A percentile compares a stretch with the other conserved stretches of the same genome.
These are phyloP conservation scores for Spiromastix sp. DNA, from an alignment of 2,329 filamentous ascomycete genomes.

Conservation along the genomic window DNA sequence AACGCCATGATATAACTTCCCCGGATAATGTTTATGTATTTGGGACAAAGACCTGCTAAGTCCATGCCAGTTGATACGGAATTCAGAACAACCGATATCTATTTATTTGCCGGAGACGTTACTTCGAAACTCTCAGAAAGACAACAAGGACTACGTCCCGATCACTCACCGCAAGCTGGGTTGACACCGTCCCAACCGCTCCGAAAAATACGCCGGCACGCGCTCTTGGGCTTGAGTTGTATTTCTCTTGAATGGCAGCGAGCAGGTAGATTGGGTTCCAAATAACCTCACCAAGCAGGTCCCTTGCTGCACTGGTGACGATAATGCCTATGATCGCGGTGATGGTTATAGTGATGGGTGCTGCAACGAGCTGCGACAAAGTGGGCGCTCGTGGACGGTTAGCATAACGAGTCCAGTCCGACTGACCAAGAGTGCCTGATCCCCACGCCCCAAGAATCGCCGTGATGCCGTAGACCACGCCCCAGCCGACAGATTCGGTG, in stretches of 20 bases:
- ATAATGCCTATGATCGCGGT: constrained; percentile 29
- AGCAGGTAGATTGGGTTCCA: constrained; percentile 33
- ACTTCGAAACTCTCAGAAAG: constrained; percentile 5
- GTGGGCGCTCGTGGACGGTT: constrained; percentile 17
- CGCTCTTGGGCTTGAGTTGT: constrained; percentile 17
- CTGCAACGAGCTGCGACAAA: constrained; percentile 18
- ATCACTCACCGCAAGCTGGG: constrained; percentile 24
- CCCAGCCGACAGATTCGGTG: constrained; percentile 12
- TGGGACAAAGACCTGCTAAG: constrained; percentile 41
- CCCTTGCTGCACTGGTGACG: constrained; percentile 24
- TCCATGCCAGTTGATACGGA: constrained; percentile 45
- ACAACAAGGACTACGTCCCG: constrained; percentile 17
- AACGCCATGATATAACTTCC: constrained; percentile 41
- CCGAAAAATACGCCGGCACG: constrained; percentile 30
- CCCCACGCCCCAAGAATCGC: constrained; percentile 18
- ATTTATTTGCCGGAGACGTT: constrained; percentile 13
- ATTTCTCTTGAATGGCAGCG: constrained; percentile 23
- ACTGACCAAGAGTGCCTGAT: constrained; percentile 16
- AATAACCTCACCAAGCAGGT: constrained; percentile 21
- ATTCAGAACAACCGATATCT: constrained; percentile 35
- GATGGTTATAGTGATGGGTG: constrained; percentile 27
- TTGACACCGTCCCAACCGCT: constrained; percentile 23
- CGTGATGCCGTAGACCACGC: constrained; percentile 18
- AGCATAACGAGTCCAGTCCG: constrained; percentile 19
- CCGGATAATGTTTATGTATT: constrained; percentile 46